Conservation (phyloP, 2,329 filamentous ascomycete genomes). For the Ceratocystis colombiana region DNA sequence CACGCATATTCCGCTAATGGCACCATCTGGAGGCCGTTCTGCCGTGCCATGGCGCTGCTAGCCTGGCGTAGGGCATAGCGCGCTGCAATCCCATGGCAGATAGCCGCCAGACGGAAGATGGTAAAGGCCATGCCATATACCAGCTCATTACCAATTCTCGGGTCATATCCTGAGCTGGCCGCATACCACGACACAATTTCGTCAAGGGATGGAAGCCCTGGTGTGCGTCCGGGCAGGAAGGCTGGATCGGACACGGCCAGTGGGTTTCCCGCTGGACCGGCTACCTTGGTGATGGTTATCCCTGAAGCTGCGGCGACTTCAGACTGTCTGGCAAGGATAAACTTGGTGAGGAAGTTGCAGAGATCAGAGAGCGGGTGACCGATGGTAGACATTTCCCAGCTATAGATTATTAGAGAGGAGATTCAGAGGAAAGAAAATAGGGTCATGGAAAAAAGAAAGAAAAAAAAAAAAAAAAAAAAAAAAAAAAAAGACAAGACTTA, state of each 20-base stretch:
- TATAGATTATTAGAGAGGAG: conserved; percentile 29
- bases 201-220: conserved; percentile 47
- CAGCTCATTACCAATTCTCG: conserved; percentile 43
- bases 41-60: conserved; percentile 69
- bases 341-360: conserved; percentile 56
- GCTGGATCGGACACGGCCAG: conserved; percentile 32
- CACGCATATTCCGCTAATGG: conserved; percentile 72
- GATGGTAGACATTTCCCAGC: conserved; percentile 96
- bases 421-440: neutral
- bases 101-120: conserved; percentile 50
- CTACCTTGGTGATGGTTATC: conserved; percentile 27
- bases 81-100: conserved; percentile 84
- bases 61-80: conserved; percentile 76
- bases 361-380: conserved; percentile 93
- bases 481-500: conserved; percentile 37
- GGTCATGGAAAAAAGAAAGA: neutral
- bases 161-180: conserved; percentile 57
- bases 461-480: neutral
- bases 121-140: conserved; percentile 53
- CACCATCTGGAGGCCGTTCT: conserved; percentile 58
- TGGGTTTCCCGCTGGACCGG: conserved; percentile 27
- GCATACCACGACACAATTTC: conserved; percentile 38
- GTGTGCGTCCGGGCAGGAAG: conserved; percentile 54
- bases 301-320: conserved; percentile 29
- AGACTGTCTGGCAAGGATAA: conserved; percentile 33